A percentile compares a stretch with the other conserved stretches of the same genome.
Evolutionary conservation across 108 stramenopile species (phyloP).

Genomic region (Skeletonema tropicum): DNA sequence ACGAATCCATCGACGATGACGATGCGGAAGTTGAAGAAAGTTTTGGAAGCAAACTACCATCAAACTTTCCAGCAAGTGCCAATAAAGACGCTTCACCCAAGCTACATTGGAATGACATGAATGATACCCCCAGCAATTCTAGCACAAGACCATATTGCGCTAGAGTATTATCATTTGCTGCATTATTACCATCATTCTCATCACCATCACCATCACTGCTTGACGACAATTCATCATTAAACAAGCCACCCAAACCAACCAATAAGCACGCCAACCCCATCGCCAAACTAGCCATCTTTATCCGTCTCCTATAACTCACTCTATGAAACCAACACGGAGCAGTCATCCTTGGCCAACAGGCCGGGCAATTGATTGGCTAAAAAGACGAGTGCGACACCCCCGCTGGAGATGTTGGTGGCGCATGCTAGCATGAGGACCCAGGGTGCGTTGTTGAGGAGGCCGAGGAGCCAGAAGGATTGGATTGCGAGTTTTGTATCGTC

Average conservation of each 20-base stretch:
- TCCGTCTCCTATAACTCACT: slow-evolving; percentile 65
- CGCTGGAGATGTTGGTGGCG: slow-evolving; percentile 78
- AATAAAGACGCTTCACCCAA: slow-evolving; percentile 89
- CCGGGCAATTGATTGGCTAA: slow-evolving; percentile 73
- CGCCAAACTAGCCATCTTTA: slow-evolving; percentile 47
- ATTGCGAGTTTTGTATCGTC: slow-evolving; percentile 9
- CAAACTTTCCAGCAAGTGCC: slow-evolving; percentile 73
- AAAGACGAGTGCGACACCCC: slow-evolving; percentile 83
- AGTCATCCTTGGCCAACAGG: slow-evolving; percentile 57
- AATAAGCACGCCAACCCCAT: slow-evolving; percentile 53
- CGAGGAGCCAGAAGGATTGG: slow-evolving; percentile 72
- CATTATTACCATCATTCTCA: slow-evolving; percentile 1
- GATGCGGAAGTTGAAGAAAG: slow-evolving; percentile 1
- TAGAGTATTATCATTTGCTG: background rate
- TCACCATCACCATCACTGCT: slow-evolving; percentile 9
- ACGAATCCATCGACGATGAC: background rate
- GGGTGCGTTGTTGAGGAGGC: slow-evolving; percentile 76
- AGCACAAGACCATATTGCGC: slow-evolving; percentile 7
- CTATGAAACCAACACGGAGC: slow-evolving; percentile 88
- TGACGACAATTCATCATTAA: slow-evolving; percentile 1
- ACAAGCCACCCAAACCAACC: slow-evolving; percentile 56
- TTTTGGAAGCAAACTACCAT: slow-evolving; percentile 14
- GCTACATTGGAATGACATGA: slow-evolving; percentile 68
- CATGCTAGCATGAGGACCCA: slow-evolving; percentile 86
- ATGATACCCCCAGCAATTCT: slow-evolving; percentile 82